phyloP scores from a whole-genome alignment of 2,329 filamentous ascomycete species.

The Claviceps spartinae region DNA sequence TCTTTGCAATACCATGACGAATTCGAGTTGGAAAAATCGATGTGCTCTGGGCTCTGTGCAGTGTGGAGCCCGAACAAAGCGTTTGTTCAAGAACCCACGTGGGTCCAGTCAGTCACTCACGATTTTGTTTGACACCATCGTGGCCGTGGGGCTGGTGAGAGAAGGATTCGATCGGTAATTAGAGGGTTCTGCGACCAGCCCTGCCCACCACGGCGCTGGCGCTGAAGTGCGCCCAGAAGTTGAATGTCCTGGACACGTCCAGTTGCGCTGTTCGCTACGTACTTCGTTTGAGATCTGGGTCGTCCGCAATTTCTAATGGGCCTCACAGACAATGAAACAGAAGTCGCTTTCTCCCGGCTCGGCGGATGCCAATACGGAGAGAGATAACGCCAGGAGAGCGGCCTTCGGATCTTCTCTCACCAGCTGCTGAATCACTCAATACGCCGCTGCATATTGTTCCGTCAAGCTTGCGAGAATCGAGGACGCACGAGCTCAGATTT shows the following conservation, averaged over 20 bases:
- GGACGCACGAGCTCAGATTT: slow-evolving; percentile 6
- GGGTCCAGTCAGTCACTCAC: slow-evolving; percentile 2
- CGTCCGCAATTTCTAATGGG: no score
- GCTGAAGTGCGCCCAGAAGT: neutral
- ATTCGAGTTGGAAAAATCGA: neutral
- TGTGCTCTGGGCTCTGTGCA: neutral
- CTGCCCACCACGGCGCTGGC: neutral
- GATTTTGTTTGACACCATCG: slow-evolving; percentile 5
- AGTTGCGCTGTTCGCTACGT: neutral
- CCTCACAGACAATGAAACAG: no score
- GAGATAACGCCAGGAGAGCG: no score
- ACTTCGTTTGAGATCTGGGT: neutral
- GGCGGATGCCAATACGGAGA: no score
- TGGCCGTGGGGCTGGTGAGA: neutral
- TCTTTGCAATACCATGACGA: slow-evolving; percentile 1
- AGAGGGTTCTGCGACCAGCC: neutral
- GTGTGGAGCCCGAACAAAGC: neutral
- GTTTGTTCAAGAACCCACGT: slow-evolving; percentile 4
- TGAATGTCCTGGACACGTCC: neutral
- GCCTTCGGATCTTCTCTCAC: no score
- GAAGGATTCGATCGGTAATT: neutral
- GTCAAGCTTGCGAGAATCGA: slow-evolving; percentile 7
- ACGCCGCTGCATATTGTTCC: slow-evolving; percentile 5
- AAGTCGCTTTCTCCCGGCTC: no score
- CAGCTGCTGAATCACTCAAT: neutral